Conservation (phyloP, 2,329 filamentous ascomycete species). For the Herpotrichia juniperi region DNA sequence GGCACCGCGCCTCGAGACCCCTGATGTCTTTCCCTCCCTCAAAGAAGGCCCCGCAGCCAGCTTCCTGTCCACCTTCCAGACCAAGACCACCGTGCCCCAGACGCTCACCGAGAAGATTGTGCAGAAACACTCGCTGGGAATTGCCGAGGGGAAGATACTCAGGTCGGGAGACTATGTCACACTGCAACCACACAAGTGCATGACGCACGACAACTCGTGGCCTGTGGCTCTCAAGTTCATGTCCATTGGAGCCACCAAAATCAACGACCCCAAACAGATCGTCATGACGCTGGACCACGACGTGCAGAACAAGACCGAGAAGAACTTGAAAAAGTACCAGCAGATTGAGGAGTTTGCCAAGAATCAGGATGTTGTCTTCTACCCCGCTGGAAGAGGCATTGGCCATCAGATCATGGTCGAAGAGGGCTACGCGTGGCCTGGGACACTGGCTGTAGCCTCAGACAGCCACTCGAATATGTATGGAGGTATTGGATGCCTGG, state of each 20-base stretch:
- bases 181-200: slow-evolving; percentile 72
- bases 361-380: slow-evolving; percentile 78
- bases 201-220: slow-evolving; percentile 88
- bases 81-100: slow-evolving; percentile 62
- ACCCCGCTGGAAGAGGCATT: slow-evolving; percentile 78
- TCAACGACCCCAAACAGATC: slow-evolving; percentile 74
- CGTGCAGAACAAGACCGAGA: slow-evolving; percentile 79
- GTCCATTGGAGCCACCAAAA: slow-evolving; percentile 77
- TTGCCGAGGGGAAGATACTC: slow-evolving; percentile 76
- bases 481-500: slow-evolving; percentile 76
- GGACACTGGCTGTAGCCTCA: slow-evolving; percentile 79
- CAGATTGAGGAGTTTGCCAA: slow-evolving; percentile 83
- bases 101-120: slow-evolving; percentile 94
- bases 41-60: slow-evolving; percentile 66
- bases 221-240: slow-evolving; percentile 80
- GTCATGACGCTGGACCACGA: slow-evolving; percentile 89
- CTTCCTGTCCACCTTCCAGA: slow-evolving; percentile 73
- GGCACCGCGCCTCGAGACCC: slow-evolving; percentile 25
- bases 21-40: slow-evolving; percentile 65
- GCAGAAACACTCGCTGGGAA: slow-evolving; percentile 77
- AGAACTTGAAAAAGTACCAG: slow-evolving; percentile 81
- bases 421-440: slow-evolving; percentile 83
- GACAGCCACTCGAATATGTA: slow-evolving; percentile 85
- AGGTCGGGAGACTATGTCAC: slow-evolving; percentile 83
- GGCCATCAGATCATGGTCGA: slow-evolving; percentile 94